Percentiles rank a stretch among this genome's conserved stretches.
Conservation (phyloP, 495 filamentous ascomycete species). For the Eremomyces bilateralis region DNA sequence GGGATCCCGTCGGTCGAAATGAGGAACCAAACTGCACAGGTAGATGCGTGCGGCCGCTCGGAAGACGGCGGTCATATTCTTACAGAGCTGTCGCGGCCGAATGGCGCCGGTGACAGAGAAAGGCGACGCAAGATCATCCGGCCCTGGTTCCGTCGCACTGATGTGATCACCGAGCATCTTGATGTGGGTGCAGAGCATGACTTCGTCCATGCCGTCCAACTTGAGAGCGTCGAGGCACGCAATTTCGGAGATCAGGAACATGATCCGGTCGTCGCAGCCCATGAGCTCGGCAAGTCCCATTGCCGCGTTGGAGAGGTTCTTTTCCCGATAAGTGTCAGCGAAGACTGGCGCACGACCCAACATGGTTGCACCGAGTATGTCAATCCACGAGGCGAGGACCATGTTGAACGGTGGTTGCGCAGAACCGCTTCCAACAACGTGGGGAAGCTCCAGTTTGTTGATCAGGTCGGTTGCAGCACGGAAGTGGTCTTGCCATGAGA, state of each 20-base stretch:
- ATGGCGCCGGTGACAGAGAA: conserved; percentile 44
- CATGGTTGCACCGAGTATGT: conserved; percentile 91
- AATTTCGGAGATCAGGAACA: conserved; percentile 97
- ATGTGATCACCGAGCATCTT: conserved; percentile 62
- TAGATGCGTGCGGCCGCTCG: conserved; percentile 85
- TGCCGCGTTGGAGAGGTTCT: conserved; percentile 51
- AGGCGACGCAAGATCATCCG: conserved; percentile 9
- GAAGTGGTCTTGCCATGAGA: conserved; percentile 94
- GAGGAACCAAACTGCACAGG: conserved; percentile 80
- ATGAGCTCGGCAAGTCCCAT: conserved; percentile 78
- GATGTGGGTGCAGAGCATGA: conserved; percentile 69
- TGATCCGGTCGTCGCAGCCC: conserved; percentile 93
- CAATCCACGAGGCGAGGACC: conserved; percentile 88
- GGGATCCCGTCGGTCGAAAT: conserved; percentile 47
- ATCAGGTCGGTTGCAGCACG: conserved; percentile 70
- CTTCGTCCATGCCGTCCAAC: conserved; percentile 55
- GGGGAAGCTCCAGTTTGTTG: conserved; percentile 59
- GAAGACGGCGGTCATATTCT: conserved; percentile 77
- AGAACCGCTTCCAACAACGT: conserved; percentile 30
- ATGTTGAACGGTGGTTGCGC: conserved; percentile 76
- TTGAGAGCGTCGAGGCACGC: conserved; percentile 84
- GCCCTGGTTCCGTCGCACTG: conserved; percentile 42
- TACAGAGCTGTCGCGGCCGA: conserved; percentile 55
- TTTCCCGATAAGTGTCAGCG: conserved; percentile 76
- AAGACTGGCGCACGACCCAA: conserved; percentile 65